Conservation (phyloP, 495 filamentous ascomycete species). For the Schizothecium vesticola region DNA sequence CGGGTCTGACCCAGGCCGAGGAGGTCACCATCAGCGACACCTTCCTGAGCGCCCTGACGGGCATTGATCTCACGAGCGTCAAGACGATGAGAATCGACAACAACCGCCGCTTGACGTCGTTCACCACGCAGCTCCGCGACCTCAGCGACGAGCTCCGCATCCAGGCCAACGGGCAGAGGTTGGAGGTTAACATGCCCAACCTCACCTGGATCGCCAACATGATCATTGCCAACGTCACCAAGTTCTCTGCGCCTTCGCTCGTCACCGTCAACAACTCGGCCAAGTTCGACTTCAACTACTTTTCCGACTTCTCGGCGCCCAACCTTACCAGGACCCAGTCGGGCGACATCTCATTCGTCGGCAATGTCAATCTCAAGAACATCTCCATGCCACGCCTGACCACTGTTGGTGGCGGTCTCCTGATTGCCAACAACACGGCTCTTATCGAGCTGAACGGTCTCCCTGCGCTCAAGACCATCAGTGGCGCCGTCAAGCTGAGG, state of each 20-base stretch:
- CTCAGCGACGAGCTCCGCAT: constrained; percentile 60
- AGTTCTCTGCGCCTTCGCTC: constrained; percentile 71
- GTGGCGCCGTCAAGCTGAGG: constrained; percentile 82
- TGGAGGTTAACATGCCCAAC: constrained; percentile 64
- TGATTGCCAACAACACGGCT: constrained; percentile 81
- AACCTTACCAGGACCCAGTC: constrained; percentile 68
- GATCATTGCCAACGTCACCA: constrained; percentile 79
- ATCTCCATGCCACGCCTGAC: constrained; percentile 65
- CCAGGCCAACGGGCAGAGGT: constrained; percentile 55
- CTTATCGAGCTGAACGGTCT: constrained; percentile 60
- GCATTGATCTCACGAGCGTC: constrained; percentile 66
- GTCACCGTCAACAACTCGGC: constrained; percentile 68
- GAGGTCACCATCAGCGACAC: constrained; percentile 78
- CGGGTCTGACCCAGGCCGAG: constrained; percentile 57
- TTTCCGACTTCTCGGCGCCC: constrained; percentile 61
- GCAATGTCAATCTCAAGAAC: constrained; percentile 70
- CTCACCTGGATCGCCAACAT: constrained; percentile 74
- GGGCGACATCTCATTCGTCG: constrained; percentile 72
- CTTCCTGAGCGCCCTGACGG: constrained; percentile 62
- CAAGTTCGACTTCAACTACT: constrained; percentile 76
- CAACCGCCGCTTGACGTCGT: constrained; percentile 63
- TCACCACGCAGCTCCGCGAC: constrained; percentile 67
- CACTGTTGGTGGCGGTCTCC: constrained; percentile 68
- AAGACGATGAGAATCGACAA: constrained; percentile 70
- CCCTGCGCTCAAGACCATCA: constrained; percentile 58